These are phyloP conservation scores for Tetraselmis striata DNA, from an alignment of 139 green algal species.

Conservation along the genomic window DNA sequence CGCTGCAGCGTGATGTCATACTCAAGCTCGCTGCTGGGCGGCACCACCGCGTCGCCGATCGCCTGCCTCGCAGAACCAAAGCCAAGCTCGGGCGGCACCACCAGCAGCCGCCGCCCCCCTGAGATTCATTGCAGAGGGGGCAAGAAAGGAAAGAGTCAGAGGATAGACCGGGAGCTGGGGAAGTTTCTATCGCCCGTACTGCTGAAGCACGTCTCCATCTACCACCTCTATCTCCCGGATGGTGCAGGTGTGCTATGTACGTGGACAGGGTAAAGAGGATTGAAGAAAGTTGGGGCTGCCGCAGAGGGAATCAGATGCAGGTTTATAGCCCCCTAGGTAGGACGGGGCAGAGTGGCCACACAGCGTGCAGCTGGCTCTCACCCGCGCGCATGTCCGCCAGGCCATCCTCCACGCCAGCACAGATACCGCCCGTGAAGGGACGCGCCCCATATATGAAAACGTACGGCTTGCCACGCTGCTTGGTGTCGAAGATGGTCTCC, in stretches of 20 bases:
- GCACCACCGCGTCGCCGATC: constrained; percentile 12
- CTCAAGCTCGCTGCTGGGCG: background rate
- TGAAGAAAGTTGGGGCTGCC: too few relatives aligned
- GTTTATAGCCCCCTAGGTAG: too few relatives aligned
- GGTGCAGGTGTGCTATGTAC: too few relatives aligned
- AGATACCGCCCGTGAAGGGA: background rate
- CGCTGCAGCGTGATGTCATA: constrained; percentile 14
- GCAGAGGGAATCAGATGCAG: too few relatives aligned
- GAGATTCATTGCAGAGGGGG: background rate
- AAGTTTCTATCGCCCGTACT: too few relatives aligned
- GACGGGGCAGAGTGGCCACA: too few relatives aligned
- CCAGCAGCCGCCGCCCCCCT: constrained; percentile 2
- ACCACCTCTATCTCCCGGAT: too few relatives aligned
- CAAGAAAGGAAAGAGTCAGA: background rate
- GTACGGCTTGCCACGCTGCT: background rate
- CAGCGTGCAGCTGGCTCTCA: too few relatives aligned
- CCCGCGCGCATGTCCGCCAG: constrained; percentile 2
- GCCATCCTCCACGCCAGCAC: background rate
- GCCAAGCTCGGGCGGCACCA: constrained; percentile 1
- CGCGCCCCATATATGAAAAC: background rate
- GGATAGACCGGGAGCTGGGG: too few relatives aligned
- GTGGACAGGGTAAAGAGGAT: too few relatives aligned
- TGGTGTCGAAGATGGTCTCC: background rate
- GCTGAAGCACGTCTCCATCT: too few relatives aligned
- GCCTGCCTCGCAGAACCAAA: background rate